A percentile compares a stretch with the other conserved stretches of the same genome.
Evolutionary conservation across 129 eudicot genomes (phyloP).

Genomic region (Artemisia argyi): DNA sequence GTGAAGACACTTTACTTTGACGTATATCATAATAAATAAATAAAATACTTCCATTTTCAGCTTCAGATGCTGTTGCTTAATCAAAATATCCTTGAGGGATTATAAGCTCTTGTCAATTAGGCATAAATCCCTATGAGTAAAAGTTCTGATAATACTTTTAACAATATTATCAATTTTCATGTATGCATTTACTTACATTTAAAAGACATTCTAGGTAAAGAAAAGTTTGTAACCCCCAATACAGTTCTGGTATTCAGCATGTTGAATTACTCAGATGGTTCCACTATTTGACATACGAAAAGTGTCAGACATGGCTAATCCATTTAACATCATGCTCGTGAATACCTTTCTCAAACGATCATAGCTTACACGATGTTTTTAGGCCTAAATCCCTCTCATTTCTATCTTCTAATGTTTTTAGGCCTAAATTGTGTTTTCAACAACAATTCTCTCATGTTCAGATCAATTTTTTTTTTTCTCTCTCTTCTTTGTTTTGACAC

Average conservation of each 20-base stretch:
- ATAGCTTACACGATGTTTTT: background rate
- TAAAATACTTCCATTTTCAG: constrained; percentile 10
- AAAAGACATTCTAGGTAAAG: background rate
- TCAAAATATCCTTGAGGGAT: background rate
- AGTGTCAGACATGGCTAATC: background rate
- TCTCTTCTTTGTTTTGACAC: no score
- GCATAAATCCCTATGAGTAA: background rate
- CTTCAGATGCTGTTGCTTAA: background rate
- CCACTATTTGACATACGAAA: background rate
- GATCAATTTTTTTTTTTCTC: no score
- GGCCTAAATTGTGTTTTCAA: background rate
- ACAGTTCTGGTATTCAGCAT: background rate
- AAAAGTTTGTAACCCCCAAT: background rate
- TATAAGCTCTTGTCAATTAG: background rate
- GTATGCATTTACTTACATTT: background rate
- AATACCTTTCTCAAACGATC: background rate
- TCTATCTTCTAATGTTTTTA: background rate
- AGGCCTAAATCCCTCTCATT: background rate
- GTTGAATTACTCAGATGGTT: background rate
- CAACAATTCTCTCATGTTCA: no score
- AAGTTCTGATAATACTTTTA: background rate
- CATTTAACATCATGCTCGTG: background rate
- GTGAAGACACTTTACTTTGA: background rate
- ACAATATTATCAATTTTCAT: background rate
- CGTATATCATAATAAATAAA: background rate